Evolutionary conservation across 768 basidiomycete species (phyloP).

Genomic region (Lactifluus echinatus): DNA sequence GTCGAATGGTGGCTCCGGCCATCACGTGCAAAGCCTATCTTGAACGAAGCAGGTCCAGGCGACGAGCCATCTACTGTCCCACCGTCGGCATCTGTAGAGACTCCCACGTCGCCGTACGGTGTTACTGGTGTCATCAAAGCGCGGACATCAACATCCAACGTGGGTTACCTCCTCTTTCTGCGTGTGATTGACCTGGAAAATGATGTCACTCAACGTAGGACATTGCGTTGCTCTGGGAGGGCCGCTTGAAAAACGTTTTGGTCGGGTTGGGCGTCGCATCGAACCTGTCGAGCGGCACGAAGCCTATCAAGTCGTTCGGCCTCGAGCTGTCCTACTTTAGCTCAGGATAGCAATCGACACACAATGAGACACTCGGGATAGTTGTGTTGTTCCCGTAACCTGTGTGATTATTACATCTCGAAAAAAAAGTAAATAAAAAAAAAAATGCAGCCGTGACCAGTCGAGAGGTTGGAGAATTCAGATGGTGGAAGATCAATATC

Average conservation of each 20-base stretch:
- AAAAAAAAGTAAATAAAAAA: no score
- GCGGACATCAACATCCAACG: conserved; percentile 81
- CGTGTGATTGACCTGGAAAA: neutral
- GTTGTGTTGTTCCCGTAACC: neutral
- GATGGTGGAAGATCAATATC: no score
- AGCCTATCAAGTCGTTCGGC: conserved; percentile 83
- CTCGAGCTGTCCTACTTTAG: conserved; percentile 93
- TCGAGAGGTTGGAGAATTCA: neutral
- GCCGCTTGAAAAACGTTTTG: conserved; percentile 80
- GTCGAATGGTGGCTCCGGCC: conserved; percentile 93
- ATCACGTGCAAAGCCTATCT: conserved; percentile 28
- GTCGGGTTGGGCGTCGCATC: conserved; percentile 89
- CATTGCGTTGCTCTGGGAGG: conserved; percentile 89
- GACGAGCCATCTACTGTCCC: conserved; percentile 23
- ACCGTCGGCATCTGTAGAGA: conserved; percentile 20
- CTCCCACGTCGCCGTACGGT: conserved; percentile 25
- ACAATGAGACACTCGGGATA: neutral
- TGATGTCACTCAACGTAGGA: conserved; percentile 40
- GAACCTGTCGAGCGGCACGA: conserved; percentile 74
- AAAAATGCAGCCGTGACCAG: neutral
- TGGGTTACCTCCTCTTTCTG: conserved; percentile 31
- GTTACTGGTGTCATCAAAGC: conserved; percentile 84
- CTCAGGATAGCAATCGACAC: conserved; percentile 33
- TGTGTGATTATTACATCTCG: neutral
- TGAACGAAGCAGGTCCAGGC: conserved; percentile 21